Base-by-base conservation (phyloP, 2,329 filamentous ascomycete species). In the Pyrenochaeta sp. region DNA sequence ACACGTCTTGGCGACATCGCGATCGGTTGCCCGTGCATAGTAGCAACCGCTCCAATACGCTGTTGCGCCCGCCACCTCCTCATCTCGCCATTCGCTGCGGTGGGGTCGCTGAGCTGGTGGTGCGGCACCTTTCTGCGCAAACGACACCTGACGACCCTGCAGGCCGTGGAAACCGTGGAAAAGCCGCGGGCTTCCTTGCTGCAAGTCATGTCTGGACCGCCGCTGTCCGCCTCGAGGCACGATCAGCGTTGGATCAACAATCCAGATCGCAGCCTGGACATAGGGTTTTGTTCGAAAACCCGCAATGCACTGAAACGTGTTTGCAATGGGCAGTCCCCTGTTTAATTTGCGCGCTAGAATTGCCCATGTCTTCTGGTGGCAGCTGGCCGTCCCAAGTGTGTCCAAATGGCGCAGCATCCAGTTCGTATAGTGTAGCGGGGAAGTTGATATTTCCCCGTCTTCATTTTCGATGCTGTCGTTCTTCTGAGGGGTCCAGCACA, bases 1-100 rank as follows among this genome's bases (percentile, higher is more conserved):
- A 54, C 53, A 30, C 30, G 23, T 43, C 63, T 68, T 69, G 69
- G 64, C 67, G 48, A 51, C 52, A 73, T 71, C 68, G 56, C 61
- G 59, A 73, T 72, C 67, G 54, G 51, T 57, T 51, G 61, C 60
- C 61, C 56, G 59, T 70, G 68, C 63, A 63, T 61, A 60, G 62
- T 48, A 51, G 15, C 40, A 46, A 36, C 44, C 40, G 53, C 56
- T 50, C 58, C 51, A 63, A 54, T 56, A 45, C 42, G 60, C 56
- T 49, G 31, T 56, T 43, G 45, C 50, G 52, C 57, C 62, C 59
- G 58, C 61, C 60, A 64, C 60, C 56, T 61, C 61, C 56, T 59
- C 56, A 47, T 39, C 49, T 49, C 41, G 53, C 51, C 54, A 61
- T 63, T 61, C 40, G 52, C 56, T 55, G 51, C 45, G 51, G 65